Conservation (phyloP, 2,329 filamentous ascomycete species). For the Neoarthrinium moseri region DNA sequence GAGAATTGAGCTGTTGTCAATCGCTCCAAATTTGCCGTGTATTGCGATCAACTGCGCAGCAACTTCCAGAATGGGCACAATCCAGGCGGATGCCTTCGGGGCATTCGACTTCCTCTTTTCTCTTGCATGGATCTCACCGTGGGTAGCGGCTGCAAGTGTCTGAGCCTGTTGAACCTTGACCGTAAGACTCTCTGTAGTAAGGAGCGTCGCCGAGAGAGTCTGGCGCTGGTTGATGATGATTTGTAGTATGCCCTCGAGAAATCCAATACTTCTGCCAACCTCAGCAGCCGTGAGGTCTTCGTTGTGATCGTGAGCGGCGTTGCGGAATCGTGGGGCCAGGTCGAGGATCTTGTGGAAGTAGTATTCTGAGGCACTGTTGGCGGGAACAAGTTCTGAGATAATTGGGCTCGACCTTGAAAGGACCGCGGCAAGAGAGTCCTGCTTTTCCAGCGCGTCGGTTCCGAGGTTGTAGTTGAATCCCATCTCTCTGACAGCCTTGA, state of each 20-base stretch:
- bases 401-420: constrained; percentile 58
- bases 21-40: constrained; percentile 63
- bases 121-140: constrained; percentile 17
- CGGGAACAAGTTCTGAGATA: constrained; percentile 15
- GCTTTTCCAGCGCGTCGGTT: constrained; percentile 68
- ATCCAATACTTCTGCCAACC: constrained; percentile 74
- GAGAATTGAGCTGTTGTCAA: constrained; percentile 44
- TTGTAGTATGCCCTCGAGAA: constrained; percentile 81
- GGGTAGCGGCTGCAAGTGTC: constrained; percentile 27
- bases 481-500: constrained; percentile 84
- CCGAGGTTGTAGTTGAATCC: constrained; percentile 83
- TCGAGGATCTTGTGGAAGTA: constrained; percentile 80
- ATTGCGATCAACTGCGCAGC: constrained; percentile 61
- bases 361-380: constrained; percentile 55
- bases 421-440: constrained; percentile 68
- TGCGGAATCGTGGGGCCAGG: constrained; percentile 66
- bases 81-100: constrained; percentile 49
- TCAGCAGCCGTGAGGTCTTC: constrained; percentile 83
- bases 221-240: constrained; percentile 60
- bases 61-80: constrained; percentile 66
- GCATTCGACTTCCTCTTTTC: constrained; percentile 20
- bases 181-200: constrained; percentile 37
- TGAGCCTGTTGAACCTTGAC: constrained; percentile 33
- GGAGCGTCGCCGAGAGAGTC: constrained; percentile 40
- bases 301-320: constrained; percentile 70